These are phyloP conservation scores for Manihot esculenta DNA, from an alignment of 441 rosid genomes.

Conservation along the genomic window DNA sequence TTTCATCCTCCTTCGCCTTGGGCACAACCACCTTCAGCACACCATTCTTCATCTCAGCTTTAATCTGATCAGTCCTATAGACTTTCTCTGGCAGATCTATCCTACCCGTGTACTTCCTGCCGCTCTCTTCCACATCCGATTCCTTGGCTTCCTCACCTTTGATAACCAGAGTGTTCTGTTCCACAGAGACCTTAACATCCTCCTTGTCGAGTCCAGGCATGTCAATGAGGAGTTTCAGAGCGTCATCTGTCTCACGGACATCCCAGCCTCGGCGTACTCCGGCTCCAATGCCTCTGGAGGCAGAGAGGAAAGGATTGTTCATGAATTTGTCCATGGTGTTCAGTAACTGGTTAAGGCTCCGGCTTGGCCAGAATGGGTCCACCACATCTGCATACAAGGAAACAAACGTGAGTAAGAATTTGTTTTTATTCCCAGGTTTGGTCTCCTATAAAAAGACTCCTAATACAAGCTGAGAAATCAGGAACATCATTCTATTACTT, in stretches of 20 bases:
- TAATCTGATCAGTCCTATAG: constrained; percentile 34
- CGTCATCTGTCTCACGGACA: constrained; percentile 54
- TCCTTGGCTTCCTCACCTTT: constrained; percentile 40
- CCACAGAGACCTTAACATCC: constrained; percentile 36
- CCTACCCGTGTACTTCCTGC: constrained; percentile 37
- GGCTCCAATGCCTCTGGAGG: constrained; percentile 35
- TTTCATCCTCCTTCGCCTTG: constrained; percentile 38
- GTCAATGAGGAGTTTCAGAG: constrained; percentile 38
- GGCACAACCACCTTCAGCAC: constrained; percentile 44
- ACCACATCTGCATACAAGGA: constrained; percentile 49
- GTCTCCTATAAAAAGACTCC: no score
- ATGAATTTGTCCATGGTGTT: constrained; percentile 53
- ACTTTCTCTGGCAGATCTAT: constrained; percentile 34
- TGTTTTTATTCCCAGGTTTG: no score
- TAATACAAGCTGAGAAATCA: no score
- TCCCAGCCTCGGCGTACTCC: constrained; percentile 54
- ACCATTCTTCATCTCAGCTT: constrained; percentile 64
- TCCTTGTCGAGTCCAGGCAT: constrained; percentile 58
- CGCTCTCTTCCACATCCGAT: constrained; percentile 24
- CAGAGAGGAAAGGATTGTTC: constrained; percentile 46
- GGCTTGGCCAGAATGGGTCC: constrained; percentile 56
- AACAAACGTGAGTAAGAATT: no score
- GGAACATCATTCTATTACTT: no score
- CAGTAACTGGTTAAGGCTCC: constrained; percentile 58
- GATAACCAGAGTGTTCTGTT: constrained; percentile 40